These are phyloP conservation scores for Globisporangium alternatum DNA, from an alignment of 352 stramenopile species.

Conservation along the genomic window DNA sequence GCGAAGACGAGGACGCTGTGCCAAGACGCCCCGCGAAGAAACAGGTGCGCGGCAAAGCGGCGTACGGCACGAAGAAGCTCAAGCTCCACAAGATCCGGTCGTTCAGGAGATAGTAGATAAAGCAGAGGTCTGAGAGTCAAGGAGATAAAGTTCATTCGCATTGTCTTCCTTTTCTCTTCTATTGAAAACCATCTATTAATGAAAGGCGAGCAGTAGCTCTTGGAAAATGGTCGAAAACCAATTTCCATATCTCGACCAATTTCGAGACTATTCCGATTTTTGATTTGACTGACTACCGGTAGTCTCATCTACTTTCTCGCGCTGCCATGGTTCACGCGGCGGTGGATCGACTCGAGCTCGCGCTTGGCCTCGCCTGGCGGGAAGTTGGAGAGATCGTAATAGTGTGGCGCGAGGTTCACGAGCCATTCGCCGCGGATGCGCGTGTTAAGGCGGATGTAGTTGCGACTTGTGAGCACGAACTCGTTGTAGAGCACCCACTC, in stretches of 20 bases:
- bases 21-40: conserved; percentile 12
- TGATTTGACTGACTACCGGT: too few species aligned
- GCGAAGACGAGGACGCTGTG: not conserved
- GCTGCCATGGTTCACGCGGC: conserved; percentile 40
- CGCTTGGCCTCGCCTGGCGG: conserved; percentile 94
- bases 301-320: conserved; percentile 10
- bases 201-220: conserved; percentile 4
- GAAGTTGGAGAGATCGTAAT: conserved; percentile 98
- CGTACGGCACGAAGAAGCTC: conserved; percentile 55
- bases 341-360: conserved; percentile 90
- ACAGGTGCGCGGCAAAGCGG: conserved; percentile 15
- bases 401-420: conserved; percentile 94
- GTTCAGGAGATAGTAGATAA: conserved; percentile 11
- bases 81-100: conserved; percentile 55
- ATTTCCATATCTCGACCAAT: conserved; percentile 2
- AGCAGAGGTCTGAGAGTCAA: not conserved
- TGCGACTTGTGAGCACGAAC: conserved; percentile 98
- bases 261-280: not conserved
- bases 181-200: conserved; percentile 19
- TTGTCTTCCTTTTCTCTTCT: conserved; percentile 4
- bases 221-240: conserved; percentile 1
- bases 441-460: conserved; percentile 98
- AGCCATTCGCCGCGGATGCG: conserved; percentile 92
- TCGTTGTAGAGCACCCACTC: conserved; percentile 99
- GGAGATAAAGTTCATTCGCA: not conserved